Evolutionary conservation across 148 eudicot species (phyloP), one percentile per base, ranked within the genome.

Genomic region (Suaeda aralocaspica): DNA sequence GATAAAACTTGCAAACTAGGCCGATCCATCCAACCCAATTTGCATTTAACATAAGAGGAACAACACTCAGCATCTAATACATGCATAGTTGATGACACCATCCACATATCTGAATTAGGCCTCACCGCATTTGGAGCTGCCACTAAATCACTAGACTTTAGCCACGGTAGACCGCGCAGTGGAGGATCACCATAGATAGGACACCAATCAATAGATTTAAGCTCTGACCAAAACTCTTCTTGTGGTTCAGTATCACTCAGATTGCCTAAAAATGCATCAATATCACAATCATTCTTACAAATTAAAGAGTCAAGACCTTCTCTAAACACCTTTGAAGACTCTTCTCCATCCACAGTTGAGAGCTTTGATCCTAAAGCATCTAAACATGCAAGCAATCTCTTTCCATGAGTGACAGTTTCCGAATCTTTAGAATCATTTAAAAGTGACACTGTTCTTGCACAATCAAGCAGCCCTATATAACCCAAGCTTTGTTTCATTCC

Each of bases 41-140:
- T 89, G 50, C 64, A 30, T 68, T 87, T 91, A 11, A 91, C 63
- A 76, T 79, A 82, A 29, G 68, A 49, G 6, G 96, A 91, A 77
- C 44, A 67, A 74, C 88, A 87, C 55, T 91, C 91, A 51, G 91
- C 91, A 79, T 87, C 88, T 79, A 94, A 74, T 72, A 94, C 84
- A 76, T 86, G 85, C 87, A 91, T 82, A 67, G 81, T 81, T 71
- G 89, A 89, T 50, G 99, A 94, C 81, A 89, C 88, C 66, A 86
- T 71, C 99, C 97, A 94, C 86, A 91, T 86, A 68, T 94, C 96
- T 66, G 97, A 86, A 76, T 83, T 82, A 33, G 96, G 99, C 68
- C 99, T 84, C 68, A 84, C 92, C 72, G 34, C 74, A 75, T 69
- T 74, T 6, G 99, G 99, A 60, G 90, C 82, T 73, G 91, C 87